These are phyloP conservation scores for Usnea hakonensis DNA, from an alignment of 495 filamentous ascomycete species.

Conservation along the genomic window DNA sequence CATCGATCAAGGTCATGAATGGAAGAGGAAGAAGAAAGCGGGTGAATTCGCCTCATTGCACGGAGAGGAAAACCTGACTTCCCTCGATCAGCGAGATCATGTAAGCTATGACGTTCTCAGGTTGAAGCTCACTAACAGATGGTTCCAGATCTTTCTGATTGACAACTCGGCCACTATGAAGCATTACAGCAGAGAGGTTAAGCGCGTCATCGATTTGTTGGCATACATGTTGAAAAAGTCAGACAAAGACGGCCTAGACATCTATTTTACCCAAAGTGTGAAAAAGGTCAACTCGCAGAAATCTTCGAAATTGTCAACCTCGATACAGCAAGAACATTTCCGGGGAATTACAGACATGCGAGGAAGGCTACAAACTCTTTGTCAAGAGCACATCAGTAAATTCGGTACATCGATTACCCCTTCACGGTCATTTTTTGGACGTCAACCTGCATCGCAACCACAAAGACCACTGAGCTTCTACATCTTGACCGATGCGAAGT, in stretches of 20 bases:
- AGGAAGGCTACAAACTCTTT: slow-evolving; percentile 1
- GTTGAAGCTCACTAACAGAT: background rate
- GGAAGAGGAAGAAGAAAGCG: background rate
- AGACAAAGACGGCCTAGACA: slow-evolving; percentile 30
- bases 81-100: slow-evolving; percentile 20
- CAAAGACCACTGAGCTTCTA: slow-evolving; percentile 31
- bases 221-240: slow-evolving; percentile 29
- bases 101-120: slow-evolving; percentile 7
- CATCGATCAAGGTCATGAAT: slow-evolving; percentile 20
- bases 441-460: slow-evolving; percentile 6
- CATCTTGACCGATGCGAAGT: slow-evolving; percentile 36
- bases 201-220: slow-evolving; percentile 24
- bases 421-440: background rate
- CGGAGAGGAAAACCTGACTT: background rate
- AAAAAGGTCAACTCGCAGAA: background rate
- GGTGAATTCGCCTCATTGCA: slow-evolving; percentile 16
- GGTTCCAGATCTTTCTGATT: slow-evolving; percentile 35
- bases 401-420: slow-evolving; percentile 23
- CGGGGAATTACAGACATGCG: slow-evolving; percentile 17
- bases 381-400: slow-evolving; percentile 8
- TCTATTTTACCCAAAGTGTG: slow-evolving; percentile 27
- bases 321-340: background rate
- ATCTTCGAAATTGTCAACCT: background rate
- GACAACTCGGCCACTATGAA: slow-evolving; percentile 34
- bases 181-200: slow-evolving; percentile 24